Base-by-base conservation (phyloP, 805 yeast species). In the Candida chilensis region DNA sequence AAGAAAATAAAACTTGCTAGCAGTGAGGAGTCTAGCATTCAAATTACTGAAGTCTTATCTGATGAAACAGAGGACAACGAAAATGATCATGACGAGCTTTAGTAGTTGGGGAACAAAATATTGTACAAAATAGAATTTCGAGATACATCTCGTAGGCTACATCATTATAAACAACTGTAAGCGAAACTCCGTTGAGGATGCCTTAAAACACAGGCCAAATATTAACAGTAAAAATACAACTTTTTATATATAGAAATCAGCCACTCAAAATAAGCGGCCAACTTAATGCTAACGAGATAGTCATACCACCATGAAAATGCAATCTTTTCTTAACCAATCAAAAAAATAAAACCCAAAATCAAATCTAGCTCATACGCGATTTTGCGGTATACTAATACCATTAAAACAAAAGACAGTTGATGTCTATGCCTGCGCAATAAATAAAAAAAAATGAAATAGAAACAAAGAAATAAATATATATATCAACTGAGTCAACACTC, bases 21-120 rank as follows among this genome's bases (percentile, higher is more conserved):
- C 16, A 37, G 33, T 10, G 30, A 25, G 22, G 24, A 28, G 14
- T 10, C 13, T 12, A 17, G 15, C 21, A 16, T 15, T 27, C 22
- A 22, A 9, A 17, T 16, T 6, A 9, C 12, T 12, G 38, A 32
- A 12, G 24, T 30, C 14, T 28, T 30, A 12, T 21, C 7, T 14
- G 26, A 35, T 5, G 20, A 29, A 18, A 27, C 27, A 5, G 25
- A 16, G 17, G 27, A 26, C 5, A 30, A 28, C 11, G 35, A 37
- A 9, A 29, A 34, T 18, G 40, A 38, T 16, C 32, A 31, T 17
- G 31, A 32, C n/a, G 37, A 26, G 6, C 25, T 32, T 27, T 32
- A 40, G n/a, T n/a, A n/a, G n/a, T n/a, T n/a, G n/a, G n/a, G n/a
- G n/a, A n/a, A n/a, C n/a, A n/a, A n/a, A n/a, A n/a, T n/a, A n/a